Evolutionary conservation across 768 basidiomycete genomes (phyloP).

Genomic region (Punctularia strigosozonata): DNA sequence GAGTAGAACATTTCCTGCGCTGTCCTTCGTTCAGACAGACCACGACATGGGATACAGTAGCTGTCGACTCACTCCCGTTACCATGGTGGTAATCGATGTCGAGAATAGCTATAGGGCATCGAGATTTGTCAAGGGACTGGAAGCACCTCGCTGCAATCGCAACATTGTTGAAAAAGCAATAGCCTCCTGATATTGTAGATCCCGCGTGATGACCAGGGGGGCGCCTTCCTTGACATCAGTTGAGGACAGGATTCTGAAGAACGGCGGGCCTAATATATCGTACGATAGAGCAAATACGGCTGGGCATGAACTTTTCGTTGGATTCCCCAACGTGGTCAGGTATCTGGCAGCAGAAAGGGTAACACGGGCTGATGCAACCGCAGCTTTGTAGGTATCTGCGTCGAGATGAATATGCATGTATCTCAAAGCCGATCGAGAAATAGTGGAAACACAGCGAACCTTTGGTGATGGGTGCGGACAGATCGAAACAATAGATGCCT

Average conservation of each 20-base stretch:
- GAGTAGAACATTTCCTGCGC: conserved; percentile 20
- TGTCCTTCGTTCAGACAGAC: conserved; percentile 3
- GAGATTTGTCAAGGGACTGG: conserved; percentile 5
- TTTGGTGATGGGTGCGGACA: conserved; percentile 19
- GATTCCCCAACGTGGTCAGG: conserved; percentile 5
- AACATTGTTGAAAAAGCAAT: conserved; percentile 22
- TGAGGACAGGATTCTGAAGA: background rate
- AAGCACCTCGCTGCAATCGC: conserved; percentile 20
- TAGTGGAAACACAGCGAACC: conserved; percentile 8
- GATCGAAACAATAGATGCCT: conserved; percentile 21
- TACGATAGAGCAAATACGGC: conserved; percentile 15
- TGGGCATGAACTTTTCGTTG: background rate
- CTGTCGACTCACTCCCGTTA: conserved; percentile 15
- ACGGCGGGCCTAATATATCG: conserved; percentile 1
- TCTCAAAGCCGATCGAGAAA: background rate
- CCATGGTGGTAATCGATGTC: conserved; percentile 28
- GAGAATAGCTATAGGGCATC: conserved; percentile 15
- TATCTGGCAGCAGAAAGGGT: conserved; percentile 13
- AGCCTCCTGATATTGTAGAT: conserved; percentile 18
- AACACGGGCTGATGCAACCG: conserved; percentile 15
- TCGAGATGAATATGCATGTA: no score
- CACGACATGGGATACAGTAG: background rate
- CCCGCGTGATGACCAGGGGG: conserved; percentile 24
- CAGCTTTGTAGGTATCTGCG: conserved; percentile 18
- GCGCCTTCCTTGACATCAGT: conserved; percentile 7